phyloP scores from a whole-genome alignment of 345 rosid genomes.

The Euclidium syriacum region DNA sequence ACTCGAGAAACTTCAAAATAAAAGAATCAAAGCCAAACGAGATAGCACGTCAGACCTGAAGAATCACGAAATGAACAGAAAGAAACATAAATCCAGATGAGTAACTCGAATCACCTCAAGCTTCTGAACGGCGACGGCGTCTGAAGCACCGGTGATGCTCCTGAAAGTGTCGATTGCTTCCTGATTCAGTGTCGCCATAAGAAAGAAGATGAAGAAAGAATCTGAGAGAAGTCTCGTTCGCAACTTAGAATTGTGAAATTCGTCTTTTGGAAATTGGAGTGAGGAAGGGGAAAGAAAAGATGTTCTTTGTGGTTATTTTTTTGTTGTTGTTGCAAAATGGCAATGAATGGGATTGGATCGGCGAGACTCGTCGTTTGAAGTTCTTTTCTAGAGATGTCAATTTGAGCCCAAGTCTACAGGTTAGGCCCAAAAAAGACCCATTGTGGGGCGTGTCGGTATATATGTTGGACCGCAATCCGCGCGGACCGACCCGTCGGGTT shows the following conservation, averaged over 20 bases:
- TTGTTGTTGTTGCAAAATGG: too few species aligned
- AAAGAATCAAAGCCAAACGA: not conserved
- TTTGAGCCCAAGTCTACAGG: too few species aligned
- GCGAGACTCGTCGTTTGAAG: constrained; percentile 14
- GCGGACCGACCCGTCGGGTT: too few species aligned
- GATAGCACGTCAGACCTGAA: not conserved
- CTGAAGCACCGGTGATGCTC: constrained; percentile 78
- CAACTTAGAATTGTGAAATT: not conserved
- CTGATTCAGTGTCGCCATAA: constrained; percentile 72
- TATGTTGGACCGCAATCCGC: too few species aligned
- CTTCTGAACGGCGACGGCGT: constrained; percentile 57
- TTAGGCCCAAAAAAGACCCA: too few species aligned
- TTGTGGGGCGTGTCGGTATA: too few species aligned
- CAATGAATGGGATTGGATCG: constrained; percentile 25
- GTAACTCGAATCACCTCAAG: constrained; percentile 51
- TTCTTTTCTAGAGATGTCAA: too few species aligned
- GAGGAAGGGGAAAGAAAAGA: constrained; percentile 6
- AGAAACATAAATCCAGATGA: not conserved
- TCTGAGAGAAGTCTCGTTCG: not conserved
- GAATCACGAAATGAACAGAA: not conserved
- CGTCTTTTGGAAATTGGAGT: constrained; percentile 18
- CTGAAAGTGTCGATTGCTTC: constrained; percentile 81
- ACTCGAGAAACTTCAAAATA: not conserved
- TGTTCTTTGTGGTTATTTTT: not conserved
- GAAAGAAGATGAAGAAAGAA: not conserved